A percentile compares a stretch with the other conserved stretches of the same genome.
Evolutionary conservation across 208 protist species (phyloP).

Genomic region (Vickermania spadyakhi): DNA sequence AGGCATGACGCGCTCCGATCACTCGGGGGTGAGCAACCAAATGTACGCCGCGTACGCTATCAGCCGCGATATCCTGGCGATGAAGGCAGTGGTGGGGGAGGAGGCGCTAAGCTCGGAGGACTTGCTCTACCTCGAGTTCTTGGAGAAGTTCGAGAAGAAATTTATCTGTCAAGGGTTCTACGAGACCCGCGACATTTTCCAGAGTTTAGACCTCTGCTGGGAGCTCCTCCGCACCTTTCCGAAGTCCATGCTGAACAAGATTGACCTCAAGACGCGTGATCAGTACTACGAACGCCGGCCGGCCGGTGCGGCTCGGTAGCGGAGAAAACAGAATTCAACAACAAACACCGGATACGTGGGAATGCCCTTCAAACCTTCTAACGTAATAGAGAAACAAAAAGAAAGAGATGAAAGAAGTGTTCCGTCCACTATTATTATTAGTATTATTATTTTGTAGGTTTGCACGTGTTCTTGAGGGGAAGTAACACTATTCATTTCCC

Average conservation of each 20-base stretch:
- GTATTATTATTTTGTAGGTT: too few species aligned
- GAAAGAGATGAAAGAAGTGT: too few species aligned
- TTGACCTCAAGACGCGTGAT: conserved; percentile 93
- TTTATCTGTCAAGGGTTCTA: conserved; percentile 98
- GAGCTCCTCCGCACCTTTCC: conserved; percentile 97
- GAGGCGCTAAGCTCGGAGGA: conserved; percentile 99
- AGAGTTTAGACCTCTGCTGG: conserved; percentile 99
- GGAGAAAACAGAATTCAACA: too few species aligned
- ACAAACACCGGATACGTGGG: too few species aligned
- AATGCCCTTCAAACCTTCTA: too few species aligned
- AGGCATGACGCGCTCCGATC: conserved; percentile 99
- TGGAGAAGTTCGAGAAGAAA: conserved; percentile 99
- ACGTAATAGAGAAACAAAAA: too few species aligned
- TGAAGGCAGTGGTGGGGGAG: conserved; percentile 99
- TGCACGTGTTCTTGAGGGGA: too few species aligned
- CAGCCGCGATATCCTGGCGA: conserved; percentile 98
- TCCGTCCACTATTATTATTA: too few species aligned
- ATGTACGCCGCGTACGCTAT: conserved; percentile 99
- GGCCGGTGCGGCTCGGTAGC: conserved; percentile 6
- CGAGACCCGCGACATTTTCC: conserved; percentile 97
- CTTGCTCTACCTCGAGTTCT: conserved; percentile 98
- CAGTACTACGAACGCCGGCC: conserved; percentile 91
- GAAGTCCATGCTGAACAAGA: conserved; percentile 96
- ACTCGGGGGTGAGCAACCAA: conserved; percentile 99
- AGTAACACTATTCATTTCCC: too few species aligned